Evolutionary conservation across 352 stramenopile species (phyloP), one percentile per base, ranked within the genome.

Genomic region (Pythium rishiriense): DNA sequence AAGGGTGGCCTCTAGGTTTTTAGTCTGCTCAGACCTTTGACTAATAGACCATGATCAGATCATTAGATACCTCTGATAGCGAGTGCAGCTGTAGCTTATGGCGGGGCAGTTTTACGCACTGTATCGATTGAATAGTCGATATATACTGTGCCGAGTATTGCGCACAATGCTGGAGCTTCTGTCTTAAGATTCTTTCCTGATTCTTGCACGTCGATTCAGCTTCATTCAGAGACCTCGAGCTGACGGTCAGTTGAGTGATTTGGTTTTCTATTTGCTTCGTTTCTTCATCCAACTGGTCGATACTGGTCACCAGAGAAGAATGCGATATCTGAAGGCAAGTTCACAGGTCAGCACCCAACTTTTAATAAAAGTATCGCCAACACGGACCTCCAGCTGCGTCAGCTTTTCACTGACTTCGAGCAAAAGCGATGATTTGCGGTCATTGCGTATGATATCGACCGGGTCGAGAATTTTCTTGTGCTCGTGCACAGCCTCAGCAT

Each of bases 381-480:
- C 35, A 1, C 22, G n/a, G n/a, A 64, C 57, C 57, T 64, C 45
- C 1, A 39, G 4, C 9, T 12, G 10, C 14, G 46, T 14, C 1
- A 55, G 51, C 51, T 52, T 6, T 35, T 45, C 33, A 0, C 17
- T 21, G 21, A 46, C 26, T 15, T 12, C 41, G 9, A 24, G 46
- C 28, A n/a, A 37, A 3, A 37, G 29, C 5, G 4, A 48, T 31
- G 11, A n/a, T n/a, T 64, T 14, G 33, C 25, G 28, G 11, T 22
- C 57, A 17, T 14, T 22, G 22, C 24, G 35, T 8, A 60, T 39
- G 14, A 24, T 39, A 4, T 46, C n/a, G 6, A 17, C 22, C 10
- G 61, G 61, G 39, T 68, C 61, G 2, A 62, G 5, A 4, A 68
- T 48, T n/a, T 50, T 33, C 10, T 10, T 3, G 8, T n/a, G 9